These are phyloP conservation scores for Bryopsis sp. DNA, from an alignment of 139 green algal species.

Conservation along the genomic window DNA sequence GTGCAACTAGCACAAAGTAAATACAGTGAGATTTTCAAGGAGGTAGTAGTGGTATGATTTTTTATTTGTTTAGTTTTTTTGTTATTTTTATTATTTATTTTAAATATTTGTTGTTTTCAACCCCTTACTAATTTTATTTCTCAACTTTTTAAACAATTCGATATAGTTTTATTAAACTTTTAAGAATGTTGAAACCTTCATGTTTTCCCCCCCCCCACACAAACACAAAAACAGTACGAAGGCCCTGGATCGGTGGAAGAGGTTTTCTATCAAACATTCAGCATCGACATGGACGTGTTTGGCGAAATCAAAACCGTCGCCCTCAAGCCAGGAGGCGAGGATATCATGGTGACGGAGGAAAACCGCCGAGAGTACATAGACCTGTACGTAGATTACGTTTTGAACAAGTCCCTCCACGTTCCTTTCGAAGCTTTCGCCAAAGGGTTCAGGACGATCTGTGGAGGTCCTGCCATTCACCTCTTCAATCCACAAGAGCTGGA, in stretches of 20 bases:
- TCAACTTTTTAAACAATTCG: no score
- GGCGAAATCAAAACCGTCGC: conserved; percentile 44
- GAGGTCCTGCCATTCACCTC: conserved; percentile 73
- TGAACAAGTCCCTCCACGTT: conserved; percentile 47
- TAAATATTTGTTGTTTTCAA: no score
- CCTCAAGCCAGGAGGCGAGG: conserved; percentile 45
- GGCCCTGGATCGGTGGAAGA: conserved; percentile 53
- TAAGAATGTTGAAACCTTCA: no score
- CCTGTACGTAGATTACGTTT: conserved; percentile 62
- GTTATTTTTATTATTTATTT: no score
- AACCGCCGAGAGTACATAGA: conserved; percentile 80
- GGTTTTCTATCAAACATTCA: conserved; percentile 76
- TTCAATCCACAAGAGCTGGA: conserved; percentile 86
- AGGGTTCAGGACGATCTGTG: conserved; percentile 78
- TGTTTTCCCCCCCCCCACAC: no score
- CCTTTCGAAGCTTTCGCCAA: conserved; percentile 77
- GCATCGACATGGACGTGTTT: conserved; percentile 56
- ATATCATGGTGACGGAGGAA: conserved; percentile 71
- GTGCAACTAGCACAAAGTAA: no score
- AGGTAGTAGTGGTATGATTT: no score
- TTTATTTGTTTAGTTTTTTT: no score
- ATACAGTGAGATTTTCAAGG: no score
- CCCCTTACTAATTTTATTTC: no score
- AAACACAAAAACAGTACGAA: no score
- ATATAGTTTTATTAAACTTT: no score